These are phyloP conservation scores for Rhodotorula paludigena DNA, from an alignment of 768 basidiomycete species.

Conservation along the genomic window DNA sequence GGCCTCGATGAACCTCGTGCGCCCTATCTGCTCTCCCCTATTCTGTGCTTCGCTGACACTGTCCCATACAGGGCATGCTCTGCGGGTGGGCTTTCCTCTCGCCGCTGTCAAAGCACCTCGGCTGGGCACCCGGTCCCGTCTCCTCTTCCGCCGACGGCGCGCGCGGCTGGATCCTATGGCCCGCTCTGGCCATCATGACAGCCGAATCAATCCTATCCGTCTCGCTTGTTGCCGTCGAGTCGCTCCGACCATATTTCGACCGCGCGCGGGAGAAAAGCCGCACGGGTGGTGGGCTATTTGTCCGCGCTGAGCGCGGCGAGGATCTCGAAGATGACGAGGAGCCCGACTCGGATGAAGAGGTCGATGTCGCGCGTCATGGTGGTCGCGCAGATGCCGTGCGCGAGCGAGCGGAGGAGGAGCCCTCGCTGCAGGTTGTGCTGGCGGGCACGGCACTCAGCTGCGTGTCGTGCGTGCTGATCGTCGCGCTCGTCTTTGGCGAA, in stretches of 20 bases:
- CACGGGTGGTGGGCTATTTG: constrained; percentile 63
- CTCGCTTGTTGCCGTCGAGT: constrained; percentile 59
- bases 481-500: constrained; percentile 82
- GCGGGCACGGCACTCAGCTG: constrained; percentile 63
- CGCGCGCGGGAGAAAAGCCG: constrained; percentile 86
- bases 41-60: no score
- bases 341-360: constrained; percentile 37
- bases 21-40: constrained; percentile 36
- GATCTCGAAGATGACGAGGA: constrained; percentile 37
- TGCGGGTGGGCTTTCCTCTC: constrained; percentile 93
- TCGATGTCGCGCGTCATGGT: constrained; percentile 33
- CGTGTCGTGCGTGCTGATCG: constrained; percentile 65
- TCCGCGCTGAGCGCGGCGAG: constrained; percentile 84
- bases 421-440: constrained; percentile 74
- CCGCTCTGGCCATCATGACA: constrained; percentile 90
- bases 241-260: constrained; percentile 12
- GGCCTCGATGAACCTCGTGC: constrained; percentile 80
- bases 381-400: background rate
- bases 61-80: constrained; percentile 70
- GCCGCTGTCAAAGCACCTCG: constrained; percentile 69
- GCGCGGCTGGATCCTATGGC: constrained; percentile 95
- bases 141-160: constrained; percentile 79
- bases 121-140: constrained; percentile 92
- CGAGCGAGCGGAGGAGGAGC: constrained; percentile 49
- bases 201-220: constrained; percentile 84